Base-by-base conservation (phyloP, 2,329 filamentous ascomycete genomes). In the Talaromyces albobiverticillius region DNA sequence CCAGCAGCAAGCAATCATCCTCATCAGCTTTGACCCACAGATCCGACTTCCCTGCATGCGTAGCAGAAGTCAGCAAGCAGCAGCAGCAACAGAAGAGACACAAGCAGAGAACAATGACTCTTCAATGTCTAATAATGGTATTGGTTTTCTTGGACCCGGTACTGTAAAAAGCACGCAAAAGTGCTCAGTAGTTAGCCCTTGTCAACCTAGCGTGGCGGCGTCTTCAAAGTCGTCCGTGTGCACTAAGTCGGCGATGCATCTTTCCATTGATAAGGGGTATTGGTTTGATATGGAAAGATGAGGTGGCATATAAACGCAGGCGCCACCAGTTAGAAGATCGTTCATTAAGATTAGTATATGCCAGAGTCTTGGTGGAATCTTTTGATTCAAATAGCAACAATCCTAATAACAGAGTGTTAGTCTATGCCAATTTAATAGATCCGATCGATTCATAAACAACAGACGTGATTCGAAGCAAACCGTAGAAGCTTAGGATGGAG, bases 11-110 rank as follows among this genome's bases (percentile, higher is more conserved):
- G 67, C 70, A 3, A 61, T 75, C 20, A 59, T 74, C 8, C 62
- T 74, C 36, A 65, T 75, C 53, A 72, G 66, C 48, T 75, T 75
- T 53, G 72, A 75, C 56, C 72, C 72, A 0, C 56, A 61, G 3
- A 65, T 72, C 38, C 62, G 62, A 34, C 62, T 71, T 26, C 60
- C 66, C 3, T 60, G 60, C 16, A 60, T 66, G 60, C 62, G 40
- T 14, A 51, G 26, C 34, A 46, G 41, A 18, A 47, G 40, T 20
- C 25, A n/a, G 13, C 18, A 25, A n/a, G 26, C 10, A 23, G 42
- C 5, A 8, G 29, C 11, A 25, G 10, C 11, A 2, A n/a, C 36
- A 18, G 16, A 8, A 16, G 4, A n/a, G n/a, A n/a, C n/a, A n/a
- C n/a, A 23, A 41, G 18, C 29, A 45, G 29, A 7, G 8, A 29